Base-by-base conservation (phyloP, 2,329 filamentous ascomycete genomes). In the Ophiostoma australiae region DNA sequence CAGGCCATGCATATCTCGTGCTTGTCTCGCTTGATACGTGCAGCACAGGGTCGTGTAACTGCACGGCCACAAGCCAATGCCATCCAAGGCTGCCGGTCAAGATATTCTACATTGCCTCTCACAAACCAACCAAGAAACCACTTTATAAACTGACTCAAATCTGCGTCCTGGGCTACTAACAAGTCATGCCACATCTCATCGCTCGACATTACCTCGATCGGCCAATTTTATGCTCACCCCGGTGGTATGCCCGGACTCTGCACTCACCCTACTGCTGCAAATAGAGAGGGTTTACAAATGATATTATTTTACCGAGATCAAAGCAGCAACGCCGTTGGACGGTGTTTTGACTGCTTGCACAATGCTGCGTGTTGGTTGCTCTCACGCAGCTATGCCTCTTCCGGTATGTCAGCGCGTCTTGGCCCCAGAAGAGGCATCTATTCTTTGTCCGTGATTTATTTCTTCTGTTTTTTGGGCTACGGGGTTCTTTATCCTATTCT, bases 321-420 rank as follows among this genome's bases (percentile, higher is more conserved):
- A 63, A 39, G 33, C 31, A 66, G 15, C 61, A n/a, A 6, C 7
- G 17, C 33, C 17, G 35, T 37, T 39, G 35, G 27, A 66, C 33
- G 15, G 5, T 39, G 17, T 41, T 41, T 41, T 10, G 27, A 31
- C 48, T 48, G 41, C 15, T 52, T 20, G 44, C n/a, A n/a, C n/a
- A n/a, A n/a, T 23, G 7, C 20, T 27, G n/a, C 2, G 4, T 66
- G 58, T 63, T 63, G 58, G 58, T 11, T 27, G 3, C 10, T 66
- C 39, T 10, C 23, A 31, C 31, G 11, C 11, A 27, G 15, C 66
- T 67, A 67, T n/a, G 37, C 66, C 35, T 13, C 35, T 67, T 67
- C 66, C 66, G 66, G 66, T 17, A 44, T 44, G 20, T 17, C n/a
- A 17, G 66, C 66, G 66, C 66, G 13, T 31, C 17, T 67, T 67